Evolutionary conservation across 306 rosid genomes (phyloP), one percentile per base, ranked within the genome.

Genomic region (Abrus precatorius): DNA sequence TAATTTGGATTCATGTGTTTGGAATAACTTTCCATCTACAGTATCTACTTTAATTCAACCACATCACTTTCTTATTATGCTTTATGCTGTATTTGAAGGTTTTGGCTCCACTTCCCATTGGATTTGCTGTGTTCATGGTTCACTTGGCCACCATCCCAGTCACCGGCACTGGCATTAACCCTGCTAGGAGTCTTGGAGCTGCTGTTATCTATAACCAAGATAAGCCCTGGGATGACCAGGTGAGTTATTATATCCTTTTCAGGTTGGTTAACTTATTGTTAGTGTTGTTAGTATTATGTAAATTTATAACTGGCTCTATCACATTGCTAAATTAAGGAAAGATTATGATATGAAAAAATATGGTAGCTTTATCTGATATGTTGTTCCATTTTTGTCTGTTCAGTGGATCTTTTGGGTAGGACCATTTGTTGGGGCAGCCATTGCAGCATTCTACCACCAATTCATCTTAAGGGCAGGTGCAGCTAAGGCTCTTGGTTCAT

Each of bases 341-440:
- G 45, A 48, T 20, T 11, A 36, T 36, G 20, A 20, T 36, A 36
- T 2, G 4, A 36, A 4, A 36, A 73, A 78, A 60, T 32, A 52
- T 65, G 6, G 0, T 10, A 47, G 67, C 47, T 75, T 83, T 70
- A 20, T 68, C 84, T 85, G 13, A 86, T 76, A 3, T 38, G 29
- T 41, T 64, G 59, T 12, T 77, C 40, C 3, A 20, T 0, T 76
- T 80, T 8, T 87, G 41, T 82, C 5, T 79, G 83, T 12, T 20
- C 87, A 95, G 99, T 95, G 99, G 99, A 79, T 95, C 56, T 95
- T 95, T 66, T 95, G 98, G 98, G 98, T 88, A 6, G 99, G 99
- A 83, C 99, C 99, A 53, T 89, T 95, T 45, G 45, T 83, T 36
- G 99, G 99, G 29, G 99, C 98, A 63, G 98, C 97, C 49, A 86